Evolutionary conservation across 805 yeast genomes (phyloP).

Genomic region (Suhomyces pyralidae): DNA sequence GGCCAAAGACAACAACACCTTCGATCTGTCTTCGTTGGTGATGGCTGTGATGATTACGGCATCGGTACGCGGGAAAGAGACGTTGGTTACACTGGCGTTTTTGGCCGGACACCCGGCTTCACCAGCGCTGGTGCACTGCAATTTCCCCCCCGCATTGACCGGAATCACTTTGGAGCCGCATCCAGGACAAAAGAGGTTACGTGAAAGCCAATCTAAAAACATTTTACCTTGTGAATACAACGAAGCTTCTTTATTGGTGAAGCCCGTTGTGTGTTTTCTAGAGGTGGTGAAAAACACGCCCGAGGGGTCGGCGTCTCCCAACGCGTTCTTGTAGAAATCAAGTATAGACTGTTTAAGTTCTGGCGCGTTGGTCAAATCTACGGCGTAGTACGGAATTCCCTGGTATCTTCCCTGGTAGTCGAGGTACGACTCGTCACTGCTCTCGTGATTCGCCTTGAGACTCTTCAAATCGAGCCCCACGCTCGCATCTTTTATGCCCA

Average conservation of each 20-base stretch:
- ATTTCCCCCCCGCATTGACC: conserved; percentile 65
- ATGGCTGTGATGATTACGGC: conserved; percentile 83
- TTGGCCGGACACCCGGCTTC: conserved; percentile 35
- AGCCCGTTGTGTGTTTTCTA: conserved; percentile 35
- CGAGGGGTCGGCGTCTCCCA: conserved; percentile 7
- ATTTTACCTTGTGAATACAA: conserved; percentile 78
- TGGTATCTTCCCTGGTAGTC: conserved; percentile 47
- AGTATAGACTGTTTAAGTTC: conserved; percentile 36
- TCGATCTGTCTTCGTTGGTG: conserved; percentile 55
- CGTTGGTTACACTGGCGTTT: conserved; percentile 56
- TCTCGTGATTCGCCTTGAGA: conserved; percentile 26
- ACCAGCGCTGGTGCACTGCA: conserved; percentile 42
- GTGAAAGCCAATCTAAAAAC: conserved; percentile 79
- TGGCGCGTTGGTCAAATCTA: conserved; percentile 52
- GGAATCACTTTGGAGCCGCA: conserved; percentile 70
- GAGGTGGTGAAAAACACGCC: conserved; percentile 30
- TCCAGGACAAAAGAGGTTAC: conserved; percentile 78
- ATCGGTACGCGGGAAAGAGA: conserved; percentile 90
- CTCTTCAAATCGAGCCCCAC: conserved; percentile 35
- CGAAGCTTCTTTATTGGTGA: conserved; percentile 50
- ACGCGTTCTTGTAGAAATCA: conserved; percentile 13
- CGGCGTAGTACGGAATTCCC: conserved; percentile 64
- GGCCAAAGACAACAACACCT: conserved; percentile 68
- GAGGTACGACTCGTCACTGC: conserved; percentile 31
- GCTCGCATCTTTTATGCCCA: conserved; percentile 47